Percentiles rank a stretch among this genome's conserved stretches.
These are phyloP conservation scores for Calcarisporium arbuscula DNA, from an alignment of 2,329 filamentous ascomycete species.

Conservation along the genomic window DNA sequence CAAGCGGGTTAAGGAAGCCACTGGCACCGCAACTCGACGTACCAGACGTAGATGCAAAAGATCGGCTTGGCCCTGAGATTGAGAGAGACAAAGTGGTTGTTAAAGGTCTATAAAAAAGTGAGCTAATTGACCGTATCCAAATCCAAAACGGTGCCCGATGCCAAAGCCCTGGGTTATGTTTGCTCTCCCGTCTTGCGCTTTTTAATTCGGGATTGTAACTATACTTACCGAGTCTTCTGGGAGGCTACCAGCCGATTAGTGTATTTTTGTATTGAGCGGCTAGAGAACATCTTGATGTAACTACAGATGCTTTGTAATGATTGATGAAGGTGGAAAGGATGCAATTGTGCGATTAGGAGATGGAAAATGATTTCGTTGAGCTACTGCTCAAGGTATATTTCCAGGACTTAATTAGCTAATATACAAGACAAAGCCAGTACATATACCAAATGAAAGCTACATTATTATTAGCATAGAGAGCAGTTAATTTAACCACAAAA, in stretches of 20 bases:
- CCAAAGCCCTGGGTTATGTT: too few relatives aligned
- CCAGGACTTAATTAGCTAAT: neutral
- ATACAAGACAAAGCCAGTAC: too few relatives aligned
- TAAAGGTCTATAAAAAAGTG: slow-evolving; percentile 5
- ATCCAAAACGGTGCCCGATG: neutral
- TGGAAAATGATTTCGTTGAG: neutral
- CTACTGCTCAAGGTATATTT: neutral
- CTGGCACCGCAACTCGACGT: slow-evolving; percentile 20
- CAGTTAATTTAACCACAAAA: too few relatives aligned
- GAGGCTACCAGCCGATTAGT: slow-evolving; percentile 49
- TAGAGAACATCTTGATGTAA: slow-evolving; percentile 49
- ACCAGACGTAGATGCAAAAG: slow-evolving; percentile 54
- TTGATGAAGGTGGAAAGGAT: slow-evolving; percentile 8
- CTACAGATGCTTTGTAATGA: slow-evolving; percentile 18
- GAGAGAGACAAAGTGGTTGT: slow-evolving; percentile 12
- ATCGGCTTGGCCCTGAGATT: slow-evolving; percentile 46
- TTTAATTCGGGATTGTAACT: slow-evolving; percentile 7
- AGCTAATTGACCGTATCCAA: slow-evolving; percentile 11
- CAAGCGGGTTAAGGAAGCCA: neutral
- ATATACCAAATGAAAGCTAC: neutral
- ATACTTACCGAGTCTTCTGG: slow-evolving; percentile 45
- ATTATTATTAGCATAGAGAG: neutral
- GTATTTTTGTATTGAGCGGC: slow-evolving; percentile 54
- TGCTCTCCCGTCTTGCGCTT: too few relatives aligned
- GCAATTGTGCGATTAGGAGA: neutral